phyloP scores from a whole-genome alignment of 2,329 filamentous ascomycete species.

The Xylogone sp. region DNA sequence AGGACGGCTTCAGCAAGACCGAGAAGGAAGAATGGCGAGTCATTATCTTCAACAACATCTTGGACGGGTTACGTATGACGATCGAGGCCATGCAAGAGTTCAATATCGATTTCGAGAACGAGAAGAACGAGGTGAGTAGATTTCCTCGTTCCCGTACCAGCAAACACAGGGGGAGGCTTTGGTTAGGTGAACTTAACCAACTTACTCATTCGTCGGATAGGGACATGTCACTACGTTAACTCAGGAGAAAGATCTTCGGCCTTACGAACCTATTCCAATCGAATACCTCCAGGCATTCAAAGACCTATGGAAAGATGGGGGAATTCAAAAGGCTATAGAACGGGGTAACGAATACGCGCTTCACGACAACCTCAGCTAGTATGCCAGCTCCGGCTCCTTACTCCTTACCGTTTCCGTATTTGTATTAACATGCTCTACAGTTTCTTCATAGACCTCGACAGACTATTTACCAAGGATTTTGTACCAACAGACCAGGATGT shows the following conservation, averaged over 20 bases:
- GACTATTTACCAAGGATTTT: conserved; percentile 73
- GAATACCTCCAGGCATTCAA: conserved; percentile 81
- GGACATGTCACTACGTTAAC: conserved; percentile 74
- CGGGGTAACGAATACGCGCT: conserved; percentile 96
- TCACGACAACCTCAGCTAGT: conserved; percentile 95
- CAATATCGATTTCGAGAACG: conserved; percentile 71
- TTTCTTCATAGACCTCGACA: conserved; percentile 77
- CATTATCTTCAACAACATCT: conserved; percentile 91
- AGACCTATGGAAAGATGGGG: conserved; percentile 76
- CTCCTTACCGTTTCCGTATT: conserved; percentile 5
- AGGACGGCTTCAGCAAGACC: conserved; percentile 76
- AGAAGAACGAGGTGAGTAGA: conserved; percentile 73
- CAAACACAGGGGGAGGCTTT: too few relatives aligned
- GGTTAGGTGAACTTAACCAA: conserved; percentile 2
- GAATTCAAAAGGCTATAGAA: conserved; percentile 81
- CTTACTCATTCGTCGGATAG: conserved; percentile 38
- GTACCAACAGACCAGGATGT: conserved; percentile 93
- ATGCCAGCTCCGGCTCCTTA: conserved; percentile 34
- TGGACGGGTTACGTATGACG: conserved; percentile 88
- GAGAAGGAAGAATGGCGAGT: conserved; percentile 93
- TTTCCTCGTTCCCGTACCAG: too few relatives aligned
- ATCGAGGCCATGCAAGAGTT: conserved; percentile 89
- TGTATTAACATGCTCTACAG: conserved; percentile 39
- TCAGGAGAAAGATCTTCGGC: conserved; percentile 76
- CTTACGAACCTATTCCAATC: conserved; percentile 73